phyloP scores from a whole-genome alignment of 352 stramenopile genomes.

The Globisporangium echinulatum region DNA sequence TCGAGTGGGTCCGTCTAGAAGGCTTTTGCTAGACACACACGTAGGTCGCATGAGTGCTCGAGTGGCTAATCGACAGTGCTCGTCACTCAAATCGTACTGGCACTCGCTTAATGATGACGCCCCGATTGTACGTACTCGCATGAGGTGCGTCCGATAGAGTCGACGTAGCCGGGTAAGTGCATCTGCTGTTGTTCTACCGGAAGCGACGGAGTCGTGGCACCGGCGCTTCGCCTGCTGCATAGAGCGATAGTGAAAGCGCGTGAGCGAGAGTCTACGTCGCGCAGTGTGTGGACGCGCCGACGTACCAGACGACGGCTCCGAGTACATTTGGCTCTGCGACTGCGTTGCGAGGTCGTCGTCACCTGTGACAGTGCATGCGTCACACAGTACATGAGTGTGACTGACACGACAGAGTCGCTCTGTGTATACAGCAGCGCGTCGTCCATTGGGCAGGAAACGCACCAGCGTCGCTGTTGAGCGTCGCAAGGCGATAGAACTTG shows the following conservation, averaged over 20 bases:
- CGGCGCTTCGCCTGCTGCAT: conserved; percentile 12
- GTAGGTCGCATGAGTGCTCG: not conserved
- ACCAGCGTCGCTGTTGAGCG: conserved; percentile 42
- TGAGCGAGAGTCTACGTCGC: not conserved
- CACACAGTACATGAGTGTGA: not conserved
- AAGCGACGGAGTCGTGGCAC: conserved; percentile 50
- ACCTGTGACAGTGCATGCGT: not conserved
- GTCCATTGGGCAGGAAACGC: not conserved
- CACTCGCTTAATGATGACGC: too few relatives aligned
- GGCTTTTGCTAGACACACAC: too few relatives aligned
- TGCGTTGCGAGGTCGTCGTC: conserved; percentile 25
- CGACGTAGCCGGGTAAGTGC: too few relatives aligned
- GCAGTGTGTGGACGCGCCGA: too few relatives aligned
- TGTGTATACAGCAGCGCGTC: not conserved
- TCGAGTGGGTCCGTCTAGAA: not conserved
- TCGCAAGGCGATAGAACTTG: conserved; percentile 72
- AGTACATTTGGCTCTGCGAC: conserved; percentile 26
- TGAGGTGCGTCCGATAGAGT: too few relatives aligned
- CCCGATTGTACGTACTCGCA: too few relatives aligned
- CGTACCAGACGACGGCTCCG: conserved; percentile 32
- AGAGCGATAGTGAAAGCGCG: not conserved
- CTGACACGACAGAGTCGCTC: too few relatives aligned
- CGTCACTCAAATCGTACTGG: not conserved
- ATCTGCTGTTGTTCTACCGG: conserved; percentile 15
- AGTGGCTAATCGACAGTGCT: not conserved